Evolutionary conservation across 768 basidiomycete species (phyloP).

Genomic region (Tylopilus sp.): DNA sequence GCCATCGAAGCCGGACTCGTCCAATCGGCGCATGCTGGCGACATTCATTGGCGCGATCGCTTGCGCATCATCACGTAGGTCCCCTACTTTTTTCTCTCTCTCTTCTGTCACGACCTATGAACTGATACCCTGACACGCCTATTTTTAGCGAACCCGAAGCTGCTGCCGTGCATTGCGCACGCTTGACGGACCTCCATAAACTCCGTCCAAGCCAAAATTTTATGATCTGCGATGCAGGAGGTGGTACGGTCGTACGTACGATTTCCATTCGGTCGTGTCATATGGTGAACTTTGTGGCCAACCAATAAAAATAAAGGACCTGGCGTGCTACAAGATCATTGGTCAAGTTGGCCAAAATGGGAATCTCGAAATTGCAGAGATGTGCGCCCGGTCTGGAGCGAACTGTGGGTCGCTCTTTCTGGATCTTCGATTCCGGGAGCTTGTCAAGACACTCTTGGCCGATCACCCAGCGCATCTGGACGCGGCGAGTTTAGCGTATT

Average conservation of each 20-base stretch:
- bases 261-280: conserved; percentile 3
- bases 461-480: conserved; percentile 87
- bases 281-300: conserved; percentile 1
- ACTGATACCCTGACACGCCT: not conserved
- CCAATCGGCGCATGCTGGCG: conserved; percentile 64
- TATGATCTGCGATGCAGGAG: conserved; percentile 90
- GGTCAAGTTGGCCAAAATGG: conserved; percentile 73
- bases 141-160: conserved; percentile 64
- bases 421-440: conserved; percentile 80
- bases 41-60: conserved; percentile 74
- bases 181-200: conserved; percentile 75
- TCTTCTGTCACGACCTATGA: not conserved
- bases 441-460: conserved; percentile 72
- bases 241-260: conserved; percentile 63
- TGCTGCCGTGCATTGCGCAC: conserved; percentile 87
- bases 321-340: conserved; percentile 72
- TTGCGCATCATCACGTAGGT: conserved; percentile 74
- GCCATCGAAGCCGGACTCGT: conserved; percentile 82
- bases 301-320: conserved; percentile 23
- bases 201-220: conserved; percentile 80
- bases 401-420: conserved; percentile 88
- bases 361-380: conserved; percentile 87
- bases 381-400: conserved; percentile 82
- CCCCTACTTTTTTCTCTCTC: not conserved
- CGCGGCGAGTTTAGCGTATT: conserved; percentile 76